Evolutionary conservation across 139 green algal genomes (phyloP).

Genomic region (Chlorella sp.): DNA sequence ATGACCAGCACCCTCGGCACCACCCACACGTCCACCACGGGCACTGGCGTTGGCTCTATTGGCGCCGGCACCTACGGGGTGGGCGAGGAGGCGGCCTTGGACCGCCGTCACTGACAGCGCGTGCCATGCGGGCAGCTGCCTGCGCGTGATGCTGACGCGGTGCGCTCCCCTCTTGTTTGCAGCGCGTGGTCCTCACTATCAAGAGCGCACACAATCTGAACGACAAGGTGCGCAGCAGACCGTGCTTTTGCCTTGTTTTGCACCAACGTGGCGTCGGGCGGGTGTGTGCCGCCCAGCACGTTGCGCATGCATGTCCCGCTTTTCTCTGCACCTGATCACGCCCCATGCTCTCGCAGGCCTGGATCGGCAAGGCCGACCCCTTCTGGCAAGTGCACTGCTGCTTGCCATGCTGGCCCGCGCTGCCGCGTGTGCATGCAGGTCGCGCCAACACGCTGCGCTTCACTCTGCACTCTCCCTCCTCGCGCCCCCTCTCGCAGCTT

Average conservation of each 20-base stretch:
- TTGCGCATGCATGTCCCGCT: not conserved
- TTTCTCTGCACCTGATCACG: not conserved
- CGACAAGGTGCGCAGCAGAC: no score
- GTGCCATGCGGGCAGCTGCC: not conserved
- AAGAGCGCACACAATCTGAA: conserved; percentile 34
- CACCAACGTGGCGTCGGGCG: no score
- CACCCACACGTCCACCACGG: no score
- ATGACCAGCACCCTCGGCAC: no score
- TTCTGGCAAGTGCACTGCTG: conserved; percentile 5
- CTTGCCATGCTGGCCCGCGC: not conserved
- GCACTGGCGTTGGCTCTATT: no score
- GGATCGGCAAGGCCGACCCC: conserved; percentile 38
- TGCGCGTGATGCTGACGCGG: not conserved
- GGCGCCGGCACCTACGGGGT: no score
- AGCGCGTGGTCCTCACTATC: conserved; percentile 25
- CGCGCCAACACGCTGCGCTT: not conserved
- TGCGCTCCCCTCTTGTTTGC: not conserved
- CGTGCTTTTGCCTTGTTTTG: no score
- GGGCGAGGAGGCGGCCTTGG: no score
- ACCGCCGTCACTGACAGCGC: no score
- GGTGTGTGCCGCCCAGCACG: not conserved
- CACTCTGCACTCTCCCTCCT: no score
- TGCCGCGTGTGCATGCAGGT: not conserved
- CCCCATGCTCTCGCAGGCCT: not conserved
- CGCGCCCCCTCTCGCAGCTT: not conserved